phyloP scores from a whole-genome alignment of 805 yeast species.

The Ogataea populi-albae region DNA sequence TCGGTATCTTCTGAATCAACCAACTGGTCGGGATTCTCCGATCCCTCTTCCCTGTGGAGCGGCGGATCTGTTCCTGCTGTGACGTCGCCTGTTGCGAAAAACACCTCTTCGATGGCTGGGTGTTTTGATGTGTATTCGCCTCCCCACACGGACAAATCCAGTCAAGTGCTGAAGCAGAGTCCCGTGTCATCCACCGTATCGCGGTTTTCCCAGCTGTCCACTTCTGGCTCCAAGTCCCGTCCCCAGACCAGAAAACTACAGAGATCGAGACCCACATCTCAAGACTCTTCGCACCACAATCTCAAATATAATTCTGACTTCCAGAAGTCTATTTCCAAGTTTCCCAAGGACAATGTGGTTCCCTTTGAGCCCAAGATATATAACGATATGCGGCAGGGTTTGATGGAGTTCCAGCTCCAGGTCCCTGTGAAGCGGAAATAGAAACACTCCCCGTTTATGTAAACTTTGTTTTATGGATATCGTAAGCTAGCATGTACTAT shows the following conservation, averaged over 20 bases:
- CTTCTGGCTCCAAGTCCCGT: conserved; percentile 10
- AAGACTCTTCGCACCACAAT: not conserved
- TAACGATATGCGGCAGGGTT: conserved; percentile 29
- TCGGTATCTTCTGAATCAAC: conserved; percentile 22
- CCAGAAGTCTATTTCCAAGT: conserved; percentile 30
- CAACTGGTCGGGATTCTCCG: conserved; percentile 14
- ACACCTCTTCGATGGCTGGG: conserved; percentile 3
- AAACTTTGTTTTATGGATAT: too few relatives aligned
- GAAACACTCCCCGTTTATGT: too few relatives aligned
- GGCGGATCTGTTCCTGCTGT: conserved; percentile 10
- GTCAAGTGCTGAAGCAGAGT: conserved; percentile 12
- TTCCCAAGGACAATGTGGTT: conserved; percentile 28
- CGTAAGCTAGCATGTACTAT: too few relatives aligned
- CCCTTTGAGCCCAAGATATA: conserved; percentile 29
- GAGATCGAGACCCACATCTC: conserved; percentile 1
- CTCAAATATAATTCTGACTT: conserved; percentile 26
- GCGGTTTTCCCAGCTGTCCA: conserved; percentile 19
- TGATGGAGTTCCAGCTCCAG: conserved; percentile 33
- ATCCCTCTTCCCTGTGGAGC: conserved; percentile 13
- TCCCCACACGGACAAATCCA: not conserved
- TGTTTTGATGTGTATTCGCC: not conserved
- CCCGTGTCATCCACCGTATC: conserved; percentile 23
- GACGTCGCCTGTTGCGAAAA: conserved; percentile 7
- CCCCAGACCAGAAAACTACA: not conserved
- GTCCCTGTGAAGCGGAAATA: too few relatives aligned